Conservation (phyloP, 2,329 filamentous ascomycete species). For the Phialophora tarda region DNA sequence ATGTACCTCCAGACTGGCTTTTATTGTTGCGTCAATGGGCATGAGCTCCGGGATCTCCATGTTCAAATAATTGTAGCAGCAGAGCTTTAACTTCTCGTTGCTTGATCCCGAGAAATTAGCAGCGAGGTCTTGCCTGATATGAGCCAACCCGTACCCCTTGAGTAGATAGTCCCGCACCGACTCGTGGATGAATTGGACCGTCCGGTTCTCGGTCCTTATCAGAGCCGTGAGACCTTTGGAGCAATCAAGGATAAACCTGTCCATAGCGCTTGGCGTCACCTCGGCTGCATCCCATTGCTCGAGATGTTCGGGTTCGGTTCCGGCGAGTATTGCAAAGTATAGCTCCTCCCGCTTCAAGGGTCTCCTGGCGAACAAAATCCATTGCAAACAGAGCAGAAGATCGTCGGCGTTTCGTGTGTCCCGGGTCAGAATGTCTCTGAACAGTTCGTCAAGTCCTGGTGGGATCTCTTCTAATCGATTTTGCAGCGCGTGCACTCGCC, state of each 20-base stretch:
- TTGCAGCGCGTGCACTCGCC: constrained; percentile 42
- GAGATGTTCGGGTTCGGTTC: constrained; percentile 37
- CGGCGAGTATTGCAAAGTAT: constrained; percentile 51
- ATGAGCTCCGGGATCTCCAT: constrained; percentile 30
- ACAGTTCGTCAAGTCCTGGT: constrained; percentile 53
- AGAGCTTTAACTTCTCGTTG: constrained; percentile 54
- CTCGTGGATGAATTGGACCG: constrained; percentile 56
- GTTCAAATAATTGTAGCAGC: constrained; percentile 51
- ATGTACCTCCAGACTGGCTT: background rate
- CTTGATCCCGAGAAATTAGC: constrained; percentile 45
- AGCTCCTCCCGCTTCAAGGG: constrained; percentile 51
- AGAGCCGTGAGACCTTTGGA: constrained; percentile 57
- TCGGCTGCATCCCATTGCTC: constrained; percentile 38
- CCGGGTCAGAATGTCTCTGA: constrained; percentile 58
- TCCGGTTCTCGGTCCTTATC: constrained; percentile 36
- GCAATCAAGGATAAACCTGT: constrained; percentile 47
- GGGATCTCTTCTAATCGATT: constrained; percentile 50
- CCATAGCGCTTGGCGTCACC: constrained; percentile 38
- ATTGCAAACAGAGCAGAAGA: constrained; percentile 45
- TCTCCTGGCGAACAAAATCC: constrained; percentile 33
- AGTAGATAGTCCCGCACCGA: constrained; percentile 51
- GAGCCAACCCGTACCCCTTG: constrained; percentile 44
- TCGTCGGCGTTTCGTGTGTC: constrained; percentile 53
- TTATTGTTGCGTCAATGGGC: background rate
- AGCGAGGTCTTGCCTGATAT: constrained; percentile 43